Evolutionary conservation across 345 rosid genomes (phyloP).

Genomic region (Ailanthus altissimus): DNA sequence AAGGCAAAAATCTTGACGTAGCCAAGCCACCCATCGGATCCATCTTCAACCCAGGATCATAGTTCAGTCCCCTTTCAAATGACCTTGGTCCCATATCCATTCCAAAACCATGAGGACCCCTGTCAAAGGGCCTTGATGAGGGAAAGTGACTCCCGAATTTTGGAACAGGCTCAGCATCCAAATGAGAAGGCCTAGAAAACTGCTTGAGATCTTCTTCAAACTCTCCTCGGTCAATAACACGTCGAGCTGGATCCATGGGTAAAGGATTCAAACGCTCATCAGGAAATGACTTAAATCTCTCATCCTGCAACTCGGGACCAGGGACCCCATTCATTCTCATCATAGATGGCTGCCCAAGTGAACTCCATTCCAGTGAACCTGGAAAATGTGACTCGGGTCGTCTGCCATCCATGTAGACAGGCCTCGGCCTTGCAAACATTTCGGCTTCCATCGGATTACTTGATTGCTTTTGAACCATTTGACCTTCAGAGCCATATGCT

Average conservation of each 20-base stretch:
- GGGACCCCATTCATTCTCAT: slow-evolving; percentile 40
- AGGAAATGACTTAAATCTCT: slow-evolving; percentile 36
- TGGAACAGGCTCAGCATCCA: slow-evolving; percentile 36
- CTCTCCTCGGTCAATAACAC: slow-evolving; percentile 33
- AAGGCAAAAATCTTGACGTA: slow-evolving; percentile 48
- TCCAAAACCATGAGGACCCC: slow-evolving; percentile 43
- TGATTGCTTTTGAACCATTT: slow-evolving; percentile 23
- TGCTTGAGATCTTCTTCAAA: slow-evolving; percentile 51
- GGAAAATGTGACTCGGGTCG: slow-evolving; percentile 30
- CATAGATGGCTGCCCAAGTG: slow-evolving; percentile 31
- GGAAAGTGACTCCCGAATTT: slow-evolving; percentile 39
- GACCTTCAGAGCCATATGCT: slow-evolving; percentile 32
- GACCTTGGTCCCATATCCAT: slow-evolving; percentile 37
- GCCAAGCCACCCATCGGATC: slow-evolving; percentile 37
- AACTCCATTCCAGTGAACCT: slow-evolving; percentile 23
- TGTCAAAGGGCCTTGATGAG: slow-evolving; percentile 46
- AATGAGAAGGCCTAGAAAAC: slow-evolving; percentile 43
- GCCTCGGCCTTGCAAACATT: slow-evolving; percentile 32
- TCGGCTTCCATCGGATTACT: slow-evolving; percentile 32
- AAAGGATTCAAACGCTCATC: slow-evolving; percentile 41
- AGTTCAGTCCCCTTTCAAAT: slow-evolving; percentile 36
- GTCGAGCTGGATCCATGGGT: slow-evolving; percentile 34
- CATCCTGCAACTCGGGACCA: slow-evolving; percentile 36
- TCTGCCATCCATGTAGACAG: slow-evolving; percentile 37
- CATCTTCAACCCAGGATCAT: slow-evolving; percentile 26